Conservation (phyloP, 345 rosid species). For the Hirschfeldia incana region DNA sequence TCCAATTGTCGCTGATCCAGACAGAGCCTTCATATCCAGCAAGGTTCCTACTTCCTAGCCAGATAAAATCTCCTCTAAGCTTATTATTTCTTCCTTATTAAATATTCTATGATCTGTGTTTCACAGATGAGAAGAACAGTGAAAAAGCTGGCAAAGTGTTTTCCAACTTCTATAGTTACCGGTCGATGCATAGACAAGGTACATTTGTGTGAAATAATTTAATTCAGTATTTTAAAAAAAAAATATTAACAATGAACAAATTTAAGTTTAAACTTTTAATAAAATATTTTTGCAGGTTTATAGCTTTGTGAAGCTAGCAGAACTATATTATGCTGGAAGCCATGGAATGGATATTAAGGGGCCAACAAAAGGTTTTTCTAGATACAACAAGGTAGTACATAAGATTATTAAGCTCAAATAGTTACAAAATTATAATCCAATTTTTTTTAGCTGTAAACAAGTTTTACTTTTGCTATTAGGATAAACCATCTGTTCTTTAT, state of each 20-base stretch:
- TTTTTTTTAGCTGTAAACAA: background rate
- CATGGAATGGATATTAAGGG: slow-evolving; percentile 99
- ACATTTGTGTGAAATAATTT: slow-evolving; percentile 29
- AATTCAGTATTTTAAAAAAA: background rate
- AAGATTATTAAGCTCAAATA: background rate
- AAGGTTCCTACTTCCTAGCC: slow-evolving; percentile 46
- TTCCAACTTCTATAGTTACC: slow-evolving; percentile 91
- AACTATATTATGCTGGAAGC: slow-evolving; percentile 94
- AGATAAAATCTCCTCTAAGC: background rate
- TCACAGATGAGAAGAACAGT: slow-evolving; percentile 86
- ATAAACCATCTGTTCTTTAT: slow-evolving; percentile 52
- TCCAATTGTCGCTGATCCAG: slow-evolving; percentile 91
- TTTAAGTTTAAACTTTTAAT: background rate
- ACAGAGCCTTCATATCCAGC: slow-evolving; percentile 84
- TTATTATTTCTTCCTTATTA: background rate
- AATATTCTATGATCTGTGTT: background rate
- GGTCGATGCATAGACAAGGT: slow-evolving; percentile 99
- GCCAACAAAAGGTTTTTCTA: slow-evolving; percentile 59
- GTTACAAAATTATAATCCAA: slow-evolving; percentile 32
- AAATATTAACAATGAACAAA: background rate
- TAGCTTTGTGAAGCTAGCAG: slow-evolving; percentile 77
- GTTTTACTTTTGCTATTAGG: slow-evolving; percentile 39
- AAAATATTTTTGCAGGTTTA: slow-evolving; percentile 53
- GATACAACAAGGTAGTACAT: slow-evolving; percentile 50
- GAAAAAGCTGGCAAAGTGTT: slow-evolving; percentile 55